A percentile compares a stretch with the other conserved stretches of the same genome.
These are phyloP conservation scores for Ganoderma meredithae DNA, from an alignment of 1,284 basidiomycete species.

Conservation along the genomic window DNA sequence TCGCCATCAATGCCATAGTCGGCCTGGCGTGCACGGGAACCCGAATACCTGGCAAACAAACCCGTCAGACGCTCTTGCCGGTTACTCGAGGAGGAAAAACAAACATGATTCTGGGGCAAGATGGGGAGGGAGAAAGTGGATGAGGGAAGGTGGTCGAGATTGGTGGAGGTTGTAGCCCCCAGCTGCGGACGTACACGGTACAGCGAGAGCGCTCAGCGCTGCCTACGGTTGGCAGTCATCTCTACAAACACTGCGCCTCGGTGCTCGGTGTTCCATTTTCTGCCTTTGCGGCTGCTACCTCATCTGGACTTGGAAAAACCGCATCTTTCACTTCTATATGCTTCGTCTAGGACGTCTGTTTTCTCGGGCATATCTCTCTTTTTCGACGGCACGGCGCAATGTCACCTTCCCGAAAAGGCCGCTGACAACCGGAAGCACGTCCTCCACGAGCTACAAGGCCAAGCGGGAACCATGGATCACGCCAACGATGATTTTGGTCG, in stretches of 20 bases:
- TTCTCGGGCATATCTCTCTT: conserved; percentile 3
- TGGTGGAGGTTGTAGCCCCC: background rate
- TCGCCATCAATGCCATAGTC: conserved; percentile 78
- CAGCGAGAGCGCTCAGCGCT: conserved; percentile 9
- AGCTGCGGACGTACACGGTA: conserved; percentile 14
- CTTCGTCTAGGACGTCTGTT: conserved; percentile 22
- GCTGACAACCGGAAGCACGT: conserved; percentile 31
- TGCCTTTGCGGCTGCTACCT: background rate
- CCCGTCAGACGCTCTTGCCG: background rate
- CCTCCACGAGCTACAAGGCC: conserved; percentile 52
- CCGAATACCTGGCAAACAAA: conserved; percentile 40
- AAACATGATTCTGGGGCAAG: conserved; percentile 18
- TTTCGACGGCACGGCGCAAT: conserved; percentile 10
- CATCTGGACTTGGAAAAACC: background rate
- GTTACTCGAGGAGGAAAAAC: background rate
- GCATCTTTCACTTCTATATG: conserved; percentile 10
- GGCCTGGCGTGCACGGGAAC: conserved; percentile 40
- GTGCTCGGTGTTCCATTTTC: background rate
- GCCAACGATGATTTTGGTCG: conserved; percentile 82
- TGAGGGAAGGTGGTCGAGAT: conserved; percentile 3
- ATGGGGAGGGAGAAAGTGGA: conserved; percentile 4
- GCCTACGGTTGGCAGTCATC: background rate
- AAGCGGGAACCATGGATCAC: conserved; percentile 66
- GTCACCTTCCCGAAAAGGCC: conserved; percentile 15
- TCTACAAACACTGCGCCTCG: background rate